Evolutionary conservation across 331 rosid genomes (phyloP), one percentile per base, ranked within the genome.

Genomic region (Saraca asoca): DNA sequence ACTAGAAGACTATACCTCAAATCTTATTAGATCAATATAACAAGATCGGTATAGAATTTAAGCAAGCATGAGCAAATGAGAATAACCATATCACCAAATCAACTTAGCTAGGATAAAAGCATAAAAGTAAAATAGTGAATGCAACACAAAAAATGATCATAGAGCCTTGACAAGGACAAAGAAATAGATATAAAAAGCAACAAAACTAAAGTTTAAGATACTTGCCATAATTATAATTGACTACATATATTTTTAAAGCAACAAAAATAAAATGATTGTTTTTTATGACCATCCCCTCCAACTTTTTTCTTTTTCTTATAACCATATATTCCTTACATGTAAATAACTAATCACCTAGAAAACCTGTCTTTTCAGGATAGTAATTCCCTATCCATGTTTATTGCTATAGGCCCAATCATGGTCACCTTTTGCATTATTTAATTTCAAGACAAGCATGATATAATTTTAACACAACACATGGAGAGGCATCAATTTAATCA

Each of bases 1-100:
- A 39, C n/a, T 62, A 42, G 58, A 62, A 63, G 49, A 39, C 51
- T 50, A 39, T 59, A 44, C 35, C 29, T 66, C 56, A 50, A 49
- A 59, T 42, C 79, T 34, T 59, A 51, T 38, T 50, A 50, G 50
- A 66, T 66, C 68, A 44, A 65, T 66, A 64, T 70, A 50, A 64
- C 56, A 64, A 70, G 50, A n/a, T n/a, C n/a, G 50, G 69, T 37
- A 53, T 57, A 70, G 57, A 39, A 42, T 39, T 33, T 50, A 9
- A 58, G 59, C 15, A 51, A 51, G 20, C 59, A n/a, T n/a, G n/a
- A n/a, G 54, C n/a, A n/a, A n/a, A n/a, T n/a, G n/a, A 15, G 41
- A 58, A 57, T 7, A 70, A 2, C n/a, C n/a, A n/a, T n/a, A n/a
- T n/a, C n/a, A n/a, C 19, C 49, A 33, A 46, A 6, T 50, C 55